Base-by-base conservation (phyloP, 2,329 filamentous ascomycete genomes). In the Diaporthe destruens region DNA sequence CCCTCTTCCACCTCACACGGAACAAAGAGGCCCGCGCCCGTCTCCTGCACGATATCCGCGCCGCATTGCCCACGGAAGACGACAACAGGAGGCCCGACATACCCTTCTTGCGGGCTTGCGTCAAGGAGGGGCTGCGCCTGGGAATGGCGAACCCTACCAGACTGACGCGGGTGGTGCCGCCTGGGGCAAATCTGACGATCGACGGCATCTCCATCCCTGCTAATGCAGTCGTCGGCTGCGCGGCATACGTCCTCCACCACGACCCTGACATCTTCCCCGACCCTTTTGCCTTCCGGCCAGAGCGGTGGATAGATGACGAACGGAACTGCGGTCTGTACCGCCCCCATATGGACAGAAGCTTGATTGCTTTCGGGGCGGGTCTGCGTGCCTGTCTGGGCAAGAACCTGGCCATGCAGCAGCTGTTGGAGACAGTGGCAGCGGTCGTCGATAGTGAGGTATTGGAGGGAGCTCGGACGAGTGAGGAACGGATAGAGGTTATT, bases 171-270 rank as follows among this genome's bases (percentile, higher is more conserved):
- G n/a, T 71, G 1, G 69, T 74, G 18, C 69, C 69, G 4, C 34
- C 29, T 1, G 55, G 54, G 7, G 12, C 49, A 0, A 42, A 56
- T 20, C 18, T 67, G 55, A n/a, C 81, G 16, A 82, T 91, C 74
- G 87, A 89, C 77, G 88, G 87, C 75, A 80, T 86, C 55, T 74
- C 75, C 51, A 79, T 92, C 16, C 89, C 88, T 1, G 86, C 83
- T 2, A 91, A 91, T 59, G 89, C 86, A 29, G 86, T 92, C 67
- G 87, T 92, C 66, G 91, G 91, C 56, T 89, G 88, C 4, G 88
- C 91, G 14, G 88, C 91, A 77, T 93, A 92, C 81, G 85, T 90
- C 1, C 87, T 93, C 75, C 76, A 78, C 51, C 75, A 77, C 44
- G 71, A 78, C 36, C 66, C 74, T 12, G 23, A 23, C 29, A 68